Percentiles rank a stretch among this genome's conserved stretches.
phyloP scores from a whole-genome alignment of 345 rosid species.

The Heritiera littoralis region DNA sequence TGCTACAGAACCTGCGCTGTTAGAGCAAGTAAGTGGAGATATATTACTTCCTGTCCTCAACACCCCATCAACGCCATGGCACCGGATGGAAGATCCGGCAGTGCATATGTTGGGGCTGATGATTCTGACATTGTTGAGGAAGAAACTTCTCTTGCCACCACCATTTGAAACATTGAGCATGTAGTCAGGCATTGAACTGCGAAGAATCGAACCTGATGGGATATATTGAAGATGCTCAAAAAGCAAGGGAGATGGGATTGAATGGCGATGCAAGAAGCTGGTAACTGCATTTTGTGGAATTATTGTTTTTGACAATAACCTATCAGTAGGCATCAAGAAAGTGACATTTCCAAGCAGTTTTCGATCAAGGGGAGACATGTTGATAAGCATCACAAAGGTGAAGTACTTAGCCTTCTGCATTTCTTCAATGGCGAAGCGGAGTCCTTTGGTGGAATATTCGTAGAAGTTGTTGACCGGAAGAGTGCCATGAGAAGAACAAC shows the following conservation, averaged over 20 bases:
- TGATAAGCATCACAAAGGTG: slow-evolving; percentile 69
- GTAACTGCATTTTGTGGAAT: slow-evolving; percentile 32
- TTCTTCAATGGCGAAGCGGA: slow-evolving; percentile 56
- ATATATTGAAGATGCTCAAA: slow-evolving; percentile 58
- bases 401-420: slow-evolving; percentile 74
- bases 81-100: slow-evolving; percentile 58
- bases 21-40: slow-evolving; percentile 37
- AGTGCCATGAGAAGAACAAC: slow-evolving; percentile 16
- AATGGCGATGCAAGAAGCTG: slow-evolving; percentile 70
- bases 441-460: slow-evolving; percentile 25
- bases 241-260: slow-evolving; percentile 67
- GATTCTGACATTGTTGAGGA: slow-evolving; percentile 62
- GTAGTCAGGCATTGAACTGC: slow-evolving; percentile 52
- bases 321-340: slow-evolving; percentile 79
- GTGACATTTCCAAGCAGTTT: slow-evolving; percentile 46
- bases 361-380: slow-evolving; percentile 47
- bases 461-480: slow-evolving; percentile 25
- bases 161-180: slow-evolving; percentile 47
- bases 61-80: slow-evolving; percentile 76
- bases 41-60: slow-evolving; percentile 31
- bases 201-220: slow-evolving; percentile 62
- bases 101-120: slow-evolving; percentile 63
- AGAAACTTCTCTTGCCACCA: slow-evolving; percentile 52
- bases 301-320: slow-evolving; percentile 40
- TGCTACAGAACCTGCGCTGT: slow-evolving; percentile 10